phyloP scores from a whole-genome alignment of 2,329 filamentous ascomycete species.

The Scleromitrula shiraiana region DNA sequence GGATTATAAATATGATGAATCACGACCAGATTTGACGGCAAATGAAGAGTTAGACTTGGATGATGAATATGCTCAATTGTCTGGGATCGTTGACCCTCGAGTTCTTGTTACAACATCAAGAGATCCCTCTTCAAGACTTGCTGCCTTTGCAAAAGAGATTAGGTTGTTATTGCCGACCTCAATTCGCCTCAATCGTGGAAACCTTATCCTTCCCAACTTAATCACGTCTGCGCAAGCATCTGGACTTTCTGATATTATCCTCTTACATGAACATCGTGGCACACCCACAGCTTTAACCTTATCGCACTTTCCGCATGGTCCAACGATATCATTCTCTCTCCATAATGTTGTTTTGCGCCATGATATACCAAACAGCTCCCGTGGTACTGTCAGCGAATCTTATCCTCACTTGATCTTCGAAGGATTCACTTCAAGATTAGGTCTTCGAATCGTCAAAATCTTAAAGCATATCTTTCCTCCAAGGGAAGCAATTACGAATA shows the following conservation, averaged over 20 bases:
- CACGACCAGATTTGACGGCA: slow-evolving; percentile 55
- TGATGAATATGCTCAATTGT: slow-evolving; percentile 84
- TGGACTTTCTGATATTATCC: slow-evolving; percentile 74
- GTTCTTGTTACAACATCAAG: slow-evolving; percentile 87
- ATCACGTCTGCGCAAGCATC: slow-evolving; percentile 73
- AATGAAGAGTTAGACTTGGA: slow-evolving; percentile 69
- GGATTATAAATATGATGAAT: slow-evolving; percentile 93
- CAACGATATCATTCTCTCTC: slow-evolving; percentile 77
- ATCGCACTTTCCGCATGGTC: slow-evolving; percentile 81
- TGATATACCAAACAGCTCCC: slow-evolving; percentile 81
- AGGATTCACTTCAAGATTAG: slow-evolving; percentile 75
- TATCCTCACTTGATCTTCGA: slow-evolving; percentile 97
- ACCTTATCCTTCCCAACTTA: slow-evolving; percentile 77
- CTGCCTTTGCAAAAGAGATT: slow-evolving; percentile 91
- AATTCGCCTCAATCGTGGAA: slow-evolving; percentile 86
- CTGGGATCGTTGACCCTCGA: slow-evolving; percentile 83
- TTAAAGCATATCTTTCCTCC: slow-evolving; percentile 93
- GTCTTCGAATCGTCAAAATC: slow-evolving; percentile 77
- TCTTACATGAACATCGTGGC: slow-evolving; percentile 88
- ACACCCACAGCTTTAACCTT: slow-evolving; percentile 85
- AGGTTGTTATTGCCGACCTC: slow-evolving; percentile 74
- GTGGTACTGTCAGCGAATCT: slow-evolving; percentile 82
- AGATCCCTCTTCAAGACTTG: slow-evolving; percentile 74
- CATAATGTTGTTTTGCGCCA: slow-evolving; percentile 90
- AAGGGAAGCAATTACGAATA: slow-evolving; percentile 63